Evolutionary conservation across 805 yeast genomes (phyloP).

Genomic region (Starmerella riodocensis): DNA sequence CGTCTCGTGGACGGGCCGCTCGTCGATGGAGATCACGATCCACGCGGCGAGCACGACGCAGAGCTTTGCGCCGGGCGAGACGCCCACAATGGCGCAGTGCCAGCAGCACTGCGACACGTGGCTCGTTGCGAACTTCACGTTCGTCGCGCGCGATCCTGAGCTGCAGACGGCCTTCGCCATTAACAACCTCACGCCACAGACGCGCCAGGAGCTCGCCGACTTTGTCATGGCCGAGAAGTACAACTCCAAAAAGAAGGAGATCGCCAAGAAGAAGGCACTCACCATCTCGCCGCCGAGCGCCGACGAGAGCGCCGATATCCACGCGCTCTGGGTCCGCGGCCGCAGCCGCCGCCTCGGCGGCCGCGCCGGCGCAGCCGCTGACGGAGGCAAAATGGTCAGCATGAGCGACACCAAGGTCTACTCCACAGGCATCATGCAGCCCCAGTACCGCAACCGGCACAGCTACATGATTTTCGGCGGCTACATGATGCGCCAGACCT

Average conservation of each 20-base stretch:
- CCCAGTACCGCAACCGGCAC: slow-evolving; percentile 90
- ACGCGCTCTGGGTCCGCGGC: slow-evolving; percentile 46
- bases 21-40: slow-evolving; percentile 90
- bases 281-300: slow-evolving; percentile 59
- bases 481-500: slow-evolving; percentile 77
- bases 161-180: slow-evolving; percentile 85
- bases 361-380: slow-evolving; percentile 13
- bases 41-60: slow-evolving; percentile 60
- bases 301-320: slow-evolving; percentile 61
- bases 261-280: slow-evolving; percentile 51
- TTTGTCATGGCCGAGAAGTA: slow-evolving; percentile 81
- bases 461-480: slow-evolving; percentile 95
- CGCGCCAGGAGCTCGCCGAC: slow-evolving; percentile 67
- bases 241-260: slow-evolving; percentile 70
- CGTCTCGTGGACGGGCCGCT: slow-evolving; percentile 87
- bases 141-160: slow-evolving; percentile 87
- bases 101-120: slow-evolving; percentile 59
- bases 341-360: neutral
- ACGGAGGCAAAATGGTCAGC: slow-evolving; percentile 41
- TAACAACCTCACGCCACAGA: slow-evolving; percentile 62
- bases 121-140: slow-evolving; percentile 81
- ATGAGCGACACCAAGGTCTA: slow-evolving; percentile 61
- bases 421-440: slow-evolving; percentile 86
- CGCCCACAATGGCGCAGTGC: slow-evolving; percentile 44
- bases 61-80: slow-evolving; percentile 18